Conservation (phyloP, 2,329 filamentous ascomycete genomes). For the Scedosporium apiospermum region DNA sequence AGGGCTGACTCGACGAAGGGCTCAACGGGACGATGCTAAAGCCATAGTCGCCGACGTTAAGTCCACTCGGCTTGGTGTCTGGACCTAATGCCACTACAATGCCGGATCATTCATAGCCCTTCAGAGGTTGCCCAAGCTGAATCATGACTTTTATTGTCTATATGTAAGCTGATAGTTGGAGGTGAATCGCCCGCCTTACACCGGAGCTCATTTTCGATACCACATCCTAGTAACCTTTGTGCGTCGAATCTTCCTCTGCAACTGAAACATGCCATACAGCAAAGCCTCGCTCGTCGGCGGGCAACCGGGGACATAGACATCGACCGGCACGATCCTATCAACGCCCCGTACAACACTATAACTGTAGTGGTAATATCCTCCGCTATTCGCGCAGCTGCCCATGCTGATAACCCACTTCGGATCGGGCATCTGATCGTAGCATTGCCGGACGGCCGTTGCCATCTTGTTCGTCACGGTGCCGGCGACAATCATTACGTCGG, state of each 20-base stretch:
- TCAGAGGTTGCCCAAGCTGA: too few species aligned
- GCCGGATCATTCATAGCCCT: too few species aligned
- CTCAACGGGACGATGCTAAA: too few species aligned
- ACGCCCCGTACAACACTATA: conserved; percentile 69
- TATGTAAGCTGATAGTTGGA: too few species aligned
- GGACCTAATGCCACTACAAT: too few species aligned
- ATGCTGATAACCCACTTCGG: conserved; percentile 79
- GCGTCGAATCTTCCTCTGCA: conserved; percentile 67
- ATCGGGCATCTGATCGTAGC: conserved; percentile 94
- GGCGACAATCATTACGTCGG: conserved; percentile 89
- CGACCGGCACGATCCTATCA: conserved; percentile 68
- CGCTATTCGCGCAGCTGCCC: conserved; percentile 77
- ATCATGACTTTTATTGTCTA: too few species aligned
- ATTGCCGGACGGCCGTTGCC: conserved; percentile 80
- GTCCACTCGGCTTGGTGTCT: too few species aligned
- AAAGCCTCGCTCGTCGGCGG: conserved; percentile 52
- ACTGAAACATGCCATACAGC: conserved; percentile 63
- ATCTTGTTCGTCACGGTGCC: conserved; percentile 95
- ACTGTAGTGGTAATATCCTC: conserved; percentile 81
- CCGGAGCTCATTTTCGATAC: conserved; percentile 40
- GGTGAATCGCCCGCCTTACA: too few species aligned
- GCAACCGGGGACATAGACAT: conserved; percentile 73
- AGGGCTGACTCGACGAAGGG: too few species aligned
- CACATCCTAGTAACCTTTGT: conserved; percentile 47
- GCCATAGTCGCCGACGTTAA: too few species aligned